Evolutionary conservation across 2,329 filamentous ascomycete genomes (phyloP).

Genomic region (Venturiaceae sp.): DNA sequence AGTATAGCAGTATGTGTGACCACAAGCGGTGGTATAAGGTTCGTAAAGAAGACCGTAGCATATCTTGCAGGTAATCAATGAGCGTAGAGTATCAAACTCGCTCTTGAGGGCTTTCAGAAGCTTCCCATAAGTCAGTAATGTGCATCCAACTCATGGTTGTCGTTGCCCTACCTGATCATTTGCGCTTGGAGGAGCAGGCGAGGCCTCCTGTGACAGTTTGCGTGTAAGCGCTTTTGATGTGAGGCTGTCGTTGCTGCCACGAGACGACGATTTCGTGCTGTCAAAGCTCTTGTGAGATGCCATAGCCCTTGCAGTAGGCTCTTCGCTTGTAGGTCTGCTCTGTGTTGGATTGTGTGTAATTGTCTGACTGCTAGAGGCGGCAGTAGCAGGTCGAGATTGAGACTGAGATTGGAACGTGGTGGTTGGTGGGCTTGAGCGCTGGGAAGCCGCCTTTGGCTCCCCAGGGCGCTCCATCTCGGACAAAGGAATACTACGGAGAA

Average conservation of each 20-base stretch:
- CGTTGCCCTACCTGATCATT: slow-evolving; percentile 22
- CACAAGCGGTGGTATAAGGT: slow-evolving; percentile 57
- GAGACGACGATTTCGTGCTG: not conserved
- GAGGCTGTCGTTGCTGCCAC: slow-evolving; percentile 7
- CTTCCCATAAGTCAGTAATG: slow-evolving; percentile 14
- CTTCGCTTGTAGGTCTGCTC: not conserved
- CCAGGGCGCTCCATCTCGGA: too few species aligned
- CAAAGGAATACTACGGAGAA: too few species aligned
- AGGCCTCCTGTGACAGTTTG: not conserved
- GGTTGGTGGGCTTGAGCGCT: too few species aligned
- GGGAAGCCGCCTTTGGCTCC: not conserved
- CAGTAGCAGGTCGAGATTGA: not conserved
- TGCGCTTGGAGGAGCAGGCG: slow-evolving; percentile 16
- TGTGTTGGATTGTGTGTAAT: not conserved
- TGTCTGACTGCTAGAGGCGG: not conserved
- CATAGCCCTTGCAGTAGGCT: not conserved
- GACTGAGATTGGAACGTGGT: too few species aligned
- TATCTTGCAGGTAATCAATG: slow-evolving; percentile 56
- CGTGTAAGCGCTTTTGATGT: not conserved
- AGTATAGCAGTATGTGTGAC: slow-evolving; percentile 64
- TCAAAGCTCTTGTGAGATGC: slow-evolving; percentile 3
- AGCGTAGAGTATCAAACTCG: slow-evolving; percentile 52
- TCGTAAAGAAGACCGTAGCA: slow-evolving; percentile 61
- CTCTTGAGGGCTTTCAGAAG: slow-evolving; percentile 27
- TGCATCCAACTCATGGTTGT: not conserved